Percentiles rank a stretch among this genome's conserved stretches.
Evolutionary conservation across 2,329 filamentous ascomycete species (phyloP).

Genomic region (Cryphonectria nitschkei): DNA sequence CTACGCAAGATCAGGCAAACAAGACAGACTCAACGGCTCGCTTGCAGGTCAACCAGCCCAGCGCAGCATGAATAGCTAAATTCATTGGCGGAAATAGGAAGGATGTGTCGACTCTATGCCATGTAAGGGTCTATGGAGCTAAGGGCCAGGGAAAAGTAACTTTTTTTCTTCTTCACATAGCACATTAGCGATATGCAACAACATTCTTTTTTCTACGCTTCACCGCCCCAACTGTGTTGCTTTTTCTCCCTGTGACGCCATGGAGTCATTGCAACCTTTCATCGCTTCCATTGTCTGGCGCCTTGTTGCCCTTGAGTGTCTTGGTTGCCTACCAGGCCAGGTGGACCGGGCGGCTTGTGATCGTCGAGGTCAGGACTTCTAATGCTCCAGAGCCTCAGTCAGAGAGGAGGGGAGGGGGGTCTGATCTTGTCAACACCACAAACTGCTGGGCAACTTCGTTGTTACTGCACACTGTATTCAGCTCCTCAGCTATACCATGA

Average conservation of each 20-base stretch:
- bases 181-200: too few species aligned
- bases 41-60: too few species aligned
- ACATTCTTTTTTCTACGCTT: too few species aligned
- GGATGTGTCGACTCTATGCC: too few species aligned
- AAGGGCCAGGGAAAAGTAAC: too few species aligned
- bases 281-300: not conserved
- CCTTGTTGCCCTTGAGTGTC: not conserved
- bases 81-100: too few species aligned
- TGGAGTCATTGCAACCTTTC: not conserved
- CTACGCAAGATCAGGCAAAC: not conserved
- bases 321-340: not conserved
- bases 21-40: not conserved
- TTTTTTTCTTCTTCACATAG: too few species aligned
- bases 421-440: not conserved
- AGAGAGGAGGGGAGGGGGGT: not conserved
- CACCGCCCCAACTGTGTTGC: too few species aligned
- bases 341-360: not conserved
- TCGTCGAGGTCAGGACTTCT: not conserved
- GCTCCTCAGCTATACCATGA: not conserved
- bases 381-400: not conserved
- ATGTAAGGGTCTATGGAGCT: too few species aligned
- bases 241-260: too few species aligned
- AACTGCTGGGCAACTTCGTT: not conserved
- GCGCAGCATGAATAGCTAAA: too few species aligned
- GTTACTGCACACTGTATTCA: not conserved